Base-by-base conservation (phyloP, 305 asterid species). In the Fraxinus dipetala region DNA sequence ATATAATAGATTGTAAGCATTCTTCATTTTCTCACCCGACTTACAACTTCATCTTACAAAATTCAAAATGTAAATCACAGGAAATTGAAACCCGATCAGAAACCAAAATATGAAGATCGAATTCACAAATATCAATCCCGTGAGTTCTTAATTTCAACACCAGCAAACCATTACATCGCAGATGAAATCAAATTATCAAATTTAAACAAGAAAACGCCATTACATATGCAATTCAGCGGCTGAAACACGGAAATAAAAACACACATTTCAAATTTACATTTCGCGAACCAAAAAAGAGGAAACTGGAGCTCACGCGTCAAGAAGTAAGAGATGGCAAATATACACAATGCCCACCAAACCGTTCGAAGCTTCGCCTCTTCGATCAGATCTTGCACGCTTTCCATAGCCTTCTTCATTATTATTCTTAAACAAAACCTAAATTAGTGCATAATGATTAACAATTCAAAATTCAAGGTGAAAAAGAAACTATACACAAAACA, bases 341-440 rank as follows among this genome's bases (percentile, higher is more conserved):
- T 90, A 86, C 92, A 92, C 45, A 93, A 87, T 81, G 89, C 89
- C 98, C 98, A 93, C 94, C 94, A 93, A 75, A 93, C 92, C 78
- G 93, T 87, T 79, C 98, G 95, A 83, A 91, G 85, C 92, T 92
- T 93, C 24, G 94, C 97, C 85, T 93, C 97, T 83, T 90, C 90
- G 87, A 93, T 93, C 83, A 93, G 97, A 88, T 89, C 97, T 40
- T 90, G 93, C 75, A 92, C 10, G 80, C 88, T 90, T 80, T 86
- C 92, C 92, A 89, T 88, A 31, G 88, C 77, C 87, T 85, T 90
- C 95, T 83, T 87, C 92, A 87, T 89, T 30, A 30, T 86, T 14
- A 18, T 22, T 16, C 28, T 36, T 51, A 61, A 34, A 59, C 35
- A 70, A 34, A 81, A 31, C 70, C 75, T 56, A 79, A 79, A 79